Base-by-base conservation (phyloP, 2,329 filamentous ascomycete genomes). In the Alternaria ethzedia region DNA sequence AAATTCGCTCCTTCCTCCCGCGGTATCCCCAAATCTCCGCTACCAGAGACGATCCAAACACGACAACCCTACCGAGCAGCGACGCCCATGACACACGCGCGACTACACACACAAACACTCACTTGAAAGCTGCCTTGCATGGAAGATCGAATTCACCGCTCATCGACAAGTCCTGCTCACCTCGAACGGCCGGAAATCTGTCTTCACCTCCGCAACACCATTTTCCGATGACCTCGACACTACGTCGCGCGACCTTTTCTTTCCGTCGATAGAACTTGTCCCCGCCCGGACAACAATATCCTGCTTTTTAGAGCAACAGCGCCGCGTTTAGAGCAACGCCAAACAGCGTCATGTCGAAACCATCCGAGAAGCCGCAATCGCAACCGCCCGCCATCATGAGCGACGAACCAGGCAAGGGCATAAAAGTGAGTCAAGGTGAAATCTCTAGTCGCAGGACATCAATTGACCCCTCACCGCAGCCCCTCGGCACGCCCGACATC, bases 211-310 rank as follows among this genome's bases (percentile, higher is more conserved):
- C 54, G 51, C 65, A 62, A 57, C 58, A 62, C 57, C 67, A 62
- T 60, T 67, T 64, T 69, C 75, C 72, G 68, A 79, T 79, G 78
- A 78, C 36, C 74, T 71, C 66, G 67, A 66, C 61, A 72, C 52
- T 60, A 54, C 70, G 61, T 54, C 61, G 59, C 50, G 57, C 68
- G 47, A 68, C 56, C 59, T 65, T 64, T 65, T 67, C 66, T 66
- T 65, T 61, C 47, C 57, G 65, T 63, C 66, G 68, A 71, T 75
- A 76, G 70, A 63, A 59, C 30, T 30, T 20, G 54, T 49, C 32
- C 25, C 30, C 23, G 28, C 55, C 20, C 54, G 41, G 55, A 32
- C 49, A 47, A 50, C 30, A 49, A 25, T 32, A 11, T 12, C 41
- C 21, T 32, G 41, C 59, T 54, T 21, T 45, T 26, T 28, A 30